A percentile compares a stretch with the other conserved stretches of the same genome.
Evolutionary conservation across 495 filamentous ascomycete species (phyloP).

Genomic region (Trichodelitschia bisporula): DNA sequence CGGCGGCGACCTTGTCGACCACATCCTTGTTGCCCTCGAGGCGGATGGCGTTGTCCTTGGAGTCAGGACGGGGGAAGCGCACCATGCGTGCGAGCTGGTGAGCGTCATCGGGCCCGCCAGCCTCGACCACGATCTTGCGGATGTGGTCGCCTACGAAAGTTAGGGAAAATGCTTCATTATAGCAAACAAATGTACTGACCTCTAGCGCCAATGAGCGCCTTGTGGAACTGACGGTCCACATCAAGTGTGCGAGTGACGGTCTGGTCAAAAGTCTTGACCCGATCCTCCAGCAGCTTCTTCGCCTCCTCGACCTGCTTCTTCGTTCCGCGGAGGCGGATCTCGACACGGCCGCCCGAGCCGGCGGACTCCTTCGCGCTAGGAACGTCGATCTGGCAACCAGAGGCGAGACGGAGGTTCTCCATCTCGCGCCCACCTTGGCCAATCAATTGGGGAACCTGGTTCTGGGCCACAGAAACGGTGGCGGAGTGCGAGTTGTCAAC

Average conservation of each 20-base stretch:
- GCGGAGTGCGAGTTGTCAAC: conserved; percentile 60
- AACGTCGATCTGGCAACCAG: conserved; percentile 74
- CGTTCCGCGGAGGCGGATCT: conserved; percentile 75
- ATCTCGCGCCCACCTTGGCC: conserved; percentile 72
- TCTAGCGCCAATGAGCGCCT: conserved; percentile 63
- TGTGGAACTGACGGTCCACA: conserved; percentile 79
- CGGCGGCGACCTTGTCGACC: conserved; percentile 67
- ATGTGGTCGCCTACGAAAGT: conserved; percentile 48
- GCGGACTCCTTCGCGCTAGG: conserved; percentile 38
- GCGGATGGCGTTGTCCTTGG: conserved; percentile 61
- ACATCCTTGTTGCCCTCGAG: conserved; percentile 61
- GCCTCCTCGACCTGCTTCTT: conserved; percentile 74
- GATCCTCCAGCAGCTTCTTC: conserved; percentile 67
- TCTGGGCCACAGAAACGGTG: conserved; percentile 61
- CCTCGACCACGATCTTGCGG: conserved; percentile 61
- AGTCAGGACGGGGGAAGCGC: conserved; percentile 62
- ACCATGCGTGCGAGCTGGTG: conserved; percentile 62
- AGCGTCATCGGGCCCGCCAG: conserved; percentile 69
- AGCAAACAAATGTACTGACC: conserved; percentile 28
- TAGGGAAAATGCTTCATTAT: conserved; percentile 15
- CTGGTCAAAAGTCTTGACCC: conserved; percentile 62
- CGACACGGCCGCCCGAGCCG: conserved; percentile 37
- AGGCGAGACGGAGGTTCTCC: conserved; percentile 62
- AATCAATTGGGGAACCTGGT: conserved; percentile 71
- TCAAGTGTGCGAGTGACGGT: conserved; percentile 61